These are phyloP conservation scores for Phytophthora cryptogea DNA, from an alignment of 352 stramenopile species.

Conservation along the genomic window DNA sequence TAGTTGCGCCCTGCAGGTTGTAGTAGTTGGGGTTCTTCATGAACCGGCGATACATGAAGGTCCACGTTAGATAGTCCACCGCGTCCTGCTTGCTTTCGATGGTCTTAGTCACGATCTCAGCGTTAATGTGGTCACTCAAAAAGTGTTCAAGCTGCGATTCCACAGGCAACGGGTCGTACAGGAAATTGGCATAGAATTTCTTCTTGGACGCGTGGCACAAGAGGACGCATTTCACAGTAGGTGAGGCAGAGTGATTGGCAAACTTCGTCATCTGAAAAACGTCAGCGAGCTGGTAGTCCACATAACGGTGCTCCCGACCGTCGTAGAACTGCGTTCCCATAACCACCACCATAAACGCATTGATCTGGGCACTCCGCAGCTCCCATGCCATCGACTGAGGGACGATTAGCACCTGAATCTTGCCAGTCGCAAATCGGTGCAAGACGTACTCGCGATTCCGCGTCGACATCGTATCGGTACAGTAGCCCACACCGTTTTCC, in stretches of 20 bases:
- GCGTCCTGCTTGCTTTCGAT: conserved; percentile 99
- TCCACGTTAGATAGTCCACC: conserved; percentile 99
- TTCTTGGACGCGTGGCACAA: conserved; percentile 98
- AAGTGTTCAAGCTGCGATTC: conserved; percentile 99
- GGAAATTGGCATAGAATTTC: conserved; percentile 97
- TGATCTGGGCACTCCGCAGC: conserved; percentile 66
- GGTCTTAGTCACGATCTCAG: conserved; percentile 98
- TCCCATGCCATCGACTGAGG: conserved; percentile 95
- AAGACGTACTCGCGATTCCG: conserved; percentile 92
- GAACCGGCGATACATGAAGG: conserved; percentile 98
- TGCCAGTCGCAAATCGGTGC: conserved; percentile 84
- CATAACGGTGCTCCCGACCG: conserved; percentile 93
- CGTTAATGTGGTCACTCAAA: conserved; percentile 98
- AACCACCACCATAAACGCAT: conserved; percentile 95
- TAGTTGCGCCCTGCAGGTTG: conserved; percentile 93
- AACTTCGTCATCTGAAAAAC: conserved; percentile 98
- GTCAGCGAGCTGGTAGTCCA: conserved; percentile 97
- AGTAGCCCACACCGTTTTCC: conserved; percentile 94
- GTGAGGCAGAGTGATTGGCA: conserved; percentile 45
- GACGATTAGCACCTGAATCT: conserved; percentile 94
- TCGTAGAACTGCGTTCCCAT: conserved; percentile 99
- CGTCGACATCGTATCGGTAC: conserved; percentile 93
- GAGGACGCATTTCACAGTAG: conserved; percentile 93
- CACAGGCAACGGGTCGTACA: conserved; percentile 99
- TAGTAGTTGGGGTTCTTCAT: conserved; percentile 99